Evolutionary conservation across 108 stramenopile species (phyloP).

Genomic region (Chaetoceros muelleri): DNA sequence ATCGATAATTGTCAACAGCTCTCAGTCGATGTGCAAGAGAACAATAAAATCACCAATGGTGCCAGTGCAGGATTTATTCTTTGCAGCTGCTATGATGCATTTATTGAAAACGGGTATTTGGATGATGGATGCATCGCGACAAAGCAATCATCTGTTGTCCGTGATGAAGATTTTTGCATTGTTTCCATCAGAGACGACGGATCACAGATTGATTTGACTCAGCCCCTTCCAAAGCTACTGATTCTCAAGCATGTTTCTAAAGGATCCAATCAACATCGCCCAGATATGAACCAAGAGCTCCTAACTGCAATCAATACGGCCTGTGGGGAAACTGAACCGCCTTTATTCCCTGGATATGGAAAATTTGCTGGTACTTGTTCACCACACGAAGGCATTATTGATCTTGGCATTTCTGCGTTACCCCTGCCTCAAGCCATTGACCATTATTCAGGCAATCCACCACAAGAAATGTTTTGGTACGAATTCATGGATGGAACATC

Average conservation of each 20-base stretch:
- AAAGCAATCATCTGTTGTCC: too few species aligned
- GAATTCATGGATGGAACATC: conserved; percentile 17
- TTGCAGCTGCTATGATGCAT: conserved; percentile 15
- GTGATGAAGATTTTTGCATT: conserved; percentile 10
- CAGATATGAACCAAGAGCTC: not conserved
- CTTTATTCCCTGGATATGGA: conserved; percentile 16
- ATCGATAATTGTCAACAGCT: not conserved
- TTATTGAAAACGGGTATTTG: too few species aligned
- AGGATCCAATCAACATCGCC: too few species aligned
- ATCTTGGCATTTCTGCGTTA: conserved; percentile 6
- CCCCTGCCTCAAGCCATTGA: conserved; percentile 11
- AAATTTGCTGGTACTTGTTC: conserved; percentile 14
- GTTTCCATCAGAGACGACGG: conserved; percentile 2
- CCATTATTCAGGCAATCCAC: conserved; percentile 10
- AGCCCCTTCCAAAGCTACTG: conserved; percentile 9
- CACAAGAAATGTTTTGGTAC: conserved; percentile 10
- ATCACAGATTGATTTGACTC: not conserved
- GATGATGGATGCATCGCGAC: too few species aligned
- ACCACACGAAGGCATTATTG: conserved; percentile 8
- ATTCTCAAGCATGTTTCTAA: conserved; percentile 4
- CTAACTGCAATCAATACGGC: conserved; percentile 14
- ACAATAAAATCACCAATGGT: too few species aligned
- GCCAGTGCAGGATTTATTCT: too few species aligned
- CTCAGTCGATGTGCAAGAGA: too few species aligned
- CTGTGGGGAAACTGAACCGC: not conserved